Evolutionary conservation across 1,139 yeast genomes (phyloP).

Genomic region (Pichia sorboxylosa): DNA sequence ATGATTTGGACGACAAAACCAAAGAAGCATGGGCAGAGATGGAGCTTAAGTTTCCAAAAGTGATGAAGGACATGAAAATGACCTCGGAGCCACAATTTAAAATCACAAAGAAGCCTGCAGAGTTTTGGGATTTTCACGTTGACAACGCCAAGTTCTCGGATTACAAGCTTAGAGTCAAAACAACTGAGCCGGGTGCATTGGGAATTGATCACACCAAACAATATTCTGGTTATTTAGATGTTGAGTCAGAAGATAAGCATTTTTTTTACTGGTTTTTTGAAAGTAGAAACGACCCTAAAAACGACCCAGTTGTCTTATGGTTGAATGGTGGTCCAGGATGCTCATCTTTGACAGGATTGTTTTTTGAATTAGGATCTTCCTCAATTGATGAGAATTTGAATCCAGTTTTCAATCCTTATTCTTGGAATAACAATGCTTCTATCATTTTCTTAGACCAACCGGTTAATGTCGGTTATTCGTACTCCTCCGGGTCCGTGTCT

Average conservation of each 20-base stretch:
- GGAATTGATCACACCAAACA: constrained; percentile 46
- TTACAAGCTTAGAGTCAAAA: constrained; percentile 23
- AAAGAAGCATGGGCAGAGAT: constrained; percentile 19
- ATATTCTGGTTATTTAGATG: constrained; percentile 55
- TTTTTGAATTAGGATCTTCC: constrained; percentile 61
- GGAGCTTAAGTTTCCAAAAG: constrained; percentile 37
- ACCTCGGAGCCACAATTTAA: constrained; percentile 39
- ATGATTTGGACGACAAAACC: constrained; percentile 12
- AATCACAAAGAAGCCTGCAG: constrained; percentile 22
- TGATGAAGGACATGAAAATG: constrained; percentile 37
- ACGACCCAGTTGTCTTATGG: constrained; percentile 59
- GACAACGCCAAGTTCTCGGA: constrained; percentile 14
- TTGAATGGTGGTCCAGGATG: constrained; percentile 73
- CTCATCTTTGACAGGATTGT: constrained; percentile 54
- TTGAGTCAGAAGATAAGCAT: constrained; percentile 48
- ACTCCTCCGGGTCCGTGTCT: constrained; percentile 49
- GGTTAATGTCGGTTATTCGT: constrained; percentile 69
- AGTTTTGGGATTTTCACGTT: constrained; percentile 48
- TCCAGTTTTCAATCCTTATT: constrained; percentile 47
- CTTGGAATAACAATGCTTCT: constrained; percentile 63
- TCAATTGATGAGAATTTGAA: constrained; percentile 35
- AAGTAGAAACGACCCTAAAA: constrained; percentile 53
- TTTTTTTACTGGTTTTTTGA: constrained; percentile 74
- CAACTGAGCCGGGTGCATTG: constrained; percentile 18
- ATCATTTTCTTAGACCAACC: constrained; percentile 67